phyloP scores from a whole-genome alignment of 2,329 filamentous ascomycete genomes.

The Venturia effusa region DNA sequence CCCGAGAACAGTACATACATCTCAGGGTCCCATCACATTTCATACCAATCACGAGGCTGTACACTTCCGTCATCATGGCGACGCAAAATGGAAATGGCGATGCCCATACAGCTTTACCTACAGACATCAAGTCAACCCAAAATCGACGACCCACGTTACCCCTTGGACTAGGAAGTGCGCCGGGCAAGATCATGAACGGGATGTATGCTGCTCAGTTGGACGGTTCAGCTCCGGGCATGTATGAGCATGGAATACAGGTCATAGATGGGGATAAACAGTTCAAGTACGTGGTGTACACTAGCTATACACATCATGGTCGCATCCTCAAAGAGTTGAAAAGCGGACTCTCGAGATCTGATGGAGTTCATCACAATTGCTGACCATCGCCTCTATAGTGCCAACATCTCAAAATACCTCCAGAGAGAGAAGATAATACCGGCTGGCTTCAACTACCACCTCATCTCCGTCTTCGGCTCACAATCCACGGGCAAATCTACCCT shows the following conservation, averaged over 20 bases:
- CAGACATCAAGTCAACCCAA: neutral
- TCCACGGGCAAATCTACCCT: conserved; percentile 97
- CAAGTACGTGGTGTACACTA: conserved; percentile 62
- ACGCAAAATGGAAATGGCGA: neutral
- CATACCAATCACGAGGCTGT: neutral
- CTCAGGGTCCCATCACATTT: neutral
- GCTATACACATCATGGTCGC: too few relatives aligned
- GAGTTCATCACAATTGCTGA: neutral
- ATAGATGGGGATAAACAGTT: conserved; percentile 94
- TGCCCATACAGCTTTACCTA: neutral
- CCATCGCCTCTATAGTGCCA: conserved; percentile 41
- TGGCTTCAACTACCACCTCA: conserved; percentile 98
- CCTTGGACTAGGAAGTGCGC: conserved; percentile 22
- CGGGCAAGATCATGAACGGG: conserved; percentile 55
- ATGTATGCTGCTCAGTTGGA: conserved; percentile 59
- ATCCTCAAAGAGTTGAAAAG: neutral
- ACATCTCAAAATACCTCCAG: conserved; percentile 72
- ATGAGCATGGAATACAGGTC: conserved; percentile 92
- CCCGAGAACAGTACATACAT: neutral
- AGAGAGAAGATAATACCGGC: conserved; percentile 70
- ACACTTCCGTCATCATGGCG: conserved; percentile 1
- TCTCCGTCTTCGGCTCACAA: conserved; percentile 97
- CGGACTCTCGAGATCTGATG: neutral
- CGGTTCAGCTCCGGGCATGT: conserved; percentile 56
- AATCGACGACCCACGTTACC: conserved; percentile 9